Base-by-base conservation (phyloP, 495 filamentous ascomycete species). In the Aspergillus ostianus region DNA sequence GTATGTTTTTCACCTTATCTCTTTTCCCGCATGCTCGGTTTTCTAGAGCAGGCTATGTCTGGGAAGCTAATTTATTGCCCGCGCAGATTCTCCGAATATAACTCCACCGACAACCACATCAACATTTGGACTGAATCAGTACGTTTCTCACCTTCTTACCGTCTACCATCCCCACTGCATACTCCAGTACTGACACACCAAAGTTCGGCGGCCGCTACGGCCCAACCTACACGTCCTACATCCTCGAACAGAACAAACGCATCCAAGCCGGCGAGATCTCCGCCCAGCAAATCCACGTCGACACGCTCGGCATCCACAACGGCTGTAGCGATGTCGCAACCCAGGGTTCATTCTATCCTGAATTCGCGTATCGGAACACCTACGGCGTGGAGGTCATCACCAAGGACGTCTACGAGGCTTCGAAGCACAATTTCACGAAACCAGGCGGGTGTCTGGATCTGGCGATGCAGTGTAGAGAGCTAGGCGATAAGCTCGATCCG, bases 51-150 rank as follows among this genome's bases (percentile, higher is more conserved):
- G 19, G 17, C 19, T 12, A 20, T 10, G 5, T 6, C 19, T 50
- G 48, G 36, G 13, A 41, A 15, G 36, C 36, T 41, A 15, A 41
- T 15, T 6, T 26, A 6, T 17, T 41, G 36, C 10, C 3, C 30
- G 10, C 12, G 20, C 48, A 50, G 48, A 7, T 50, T 50, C 23
- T 20, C 48, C 1, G 48, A 50, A n/a, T 50, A 50, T 26, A 27
- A 50, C 12, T 50, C 48, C n/a, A 15, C 48, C 4, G 48, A 50
- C 12, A 50, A 21, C 12, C 20, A 23, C 5, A 12, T 50, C 19
- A 21, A 50, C 23, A 50, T 26, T 12, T 50, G 48, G 48, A 50
- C 48, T 12, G 48, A 50, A n/a, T 50, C 48, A 7, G 48, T 50
- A 4, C 2, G 48, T 50, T 9, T 15, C 4, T n/a, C 26, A 20